Conservation (phyloP, 495 filamentous ascomycete species). For the Terfezia claveryi region DNA sequence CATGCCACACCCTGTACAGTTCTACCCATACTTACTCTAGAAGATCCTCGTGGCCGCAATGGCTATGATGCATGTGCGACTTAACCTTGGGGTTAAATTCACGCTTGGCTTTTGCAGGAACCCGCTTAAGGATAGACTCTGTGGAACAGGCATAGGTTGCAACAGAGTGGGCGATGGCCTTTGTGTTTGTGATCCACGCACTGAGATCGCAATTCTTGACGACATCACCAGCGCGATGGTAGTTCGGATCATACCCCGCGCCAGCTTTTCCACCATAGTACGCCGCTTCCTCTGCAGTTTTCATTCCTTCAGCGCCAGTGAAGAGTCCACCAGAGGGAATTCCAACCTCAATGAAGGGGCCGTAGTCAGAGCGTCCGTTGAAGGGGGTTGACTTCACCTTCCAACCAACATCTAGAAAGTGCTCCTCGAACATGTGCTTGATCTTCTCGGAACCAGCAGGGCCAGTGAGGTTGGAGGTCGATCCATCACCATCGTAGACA, state of each 20-base stretch:
- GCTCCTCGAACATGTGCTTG: conserved; percentile 40
- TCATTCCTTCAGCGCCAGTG: conserved; percentile 45
- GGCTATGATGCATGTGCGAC: not conserved
- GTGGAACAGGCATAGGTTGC: conserved; percentile 39
- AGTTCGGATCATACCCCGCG: conserved; percentile 34
- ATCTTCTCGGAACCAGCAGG: conserved; percentile 41
- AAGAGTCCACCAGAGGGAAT: conserved; percentile 45
- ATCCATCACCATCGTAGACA: conserved; percentile 52
- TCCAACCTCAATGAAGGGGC: conserved; percentile 39
- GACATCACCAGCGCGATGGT: conserved; percentile 33
- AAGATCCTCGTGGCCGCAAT: not conserved
- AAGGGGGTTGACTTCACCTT: conserved; percentile 32
- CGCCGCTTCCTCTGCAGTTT: conserved; percentile 34
- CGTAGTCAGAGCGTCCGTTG: conserved; percentile 45
- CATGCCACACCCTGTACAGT: too few relatives aligned
- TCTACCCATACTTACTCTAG: not conserved
- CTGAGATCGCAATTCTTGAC: conserved; percentile 33
- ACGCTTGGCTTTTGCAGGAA: not conserved
- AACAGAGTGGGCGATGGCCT: conserved; percentile 39
- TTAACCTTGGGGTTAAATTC: not conserved
- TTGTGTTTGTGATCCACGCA: conserved; percentile 34
- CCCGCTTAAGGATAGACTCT: conserved; percentile 10
- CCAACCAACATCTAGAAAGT: conserved; percentile 27
- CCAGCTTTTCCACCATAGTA: conserved; percentile 40
- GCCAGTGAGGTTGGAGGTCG: conserved; percentile 35